phyloP scores from a whole-genome alignment of 352 stramenopile genomes.

The Pythium aquatile region DNA sequence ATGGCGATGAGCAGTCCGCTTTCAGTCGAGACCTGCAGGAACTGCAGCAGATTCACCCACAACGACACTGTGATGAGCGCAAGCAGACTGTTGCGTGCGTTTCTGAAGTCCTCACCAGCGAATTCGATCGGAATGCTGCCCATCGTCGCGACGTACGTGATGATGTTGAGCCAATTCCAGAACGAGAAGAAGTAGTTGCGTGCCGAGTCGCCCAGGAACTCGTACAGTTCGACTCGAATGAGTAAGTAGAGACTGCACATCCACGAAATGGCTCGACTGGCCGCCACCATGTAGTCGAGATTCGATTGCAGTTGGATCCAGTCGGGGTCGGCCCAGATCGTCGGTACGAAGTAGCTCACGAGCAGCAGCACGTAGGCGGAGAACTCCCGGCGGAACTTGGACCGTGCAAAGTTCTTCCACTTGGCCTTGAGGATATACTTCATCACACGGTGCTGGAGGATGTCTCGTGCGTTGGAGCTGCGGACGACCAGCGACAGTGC shows the following conservation, averaged over 20 bases:
- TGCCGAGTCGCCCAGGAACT: slow-evolving; percentile 41
- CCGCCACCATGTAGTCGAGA: slow-evolving; percentile 48
- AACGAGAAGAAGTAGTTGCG: slow-evolving; percentile 56
- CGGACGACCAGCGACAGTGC: slow-evolving; percentile 43
- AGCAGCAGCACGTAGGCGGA: slow-evolving; percentile 46
- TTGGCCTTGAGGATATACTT: slow-evolving; percentile 52
- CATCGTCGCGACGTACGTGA: slow-evolving; percentile 46
- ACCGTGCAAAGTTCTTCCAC: slow-evolving; percentile 55
- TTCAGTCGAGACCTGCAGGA: slow-evolving; percentile 57
- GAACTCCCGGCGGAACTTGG: slow-evolving; percentile 56
- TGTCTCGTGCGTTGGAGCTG: slow-evolving; percentile 36
- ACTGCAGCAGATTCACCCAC: slow-evolving; percentile 70
- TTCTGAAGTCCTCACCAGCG: slow-evolving; percentile 20
- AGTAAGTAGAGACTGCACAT: slow-evolving; percentile 52
- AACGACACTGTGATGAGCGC: slow-evolving; percentile 60
- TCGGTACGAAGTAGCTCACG: slow-evolving; percentile 54
- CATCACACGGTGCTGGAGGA: slow-evolving; percentile 60
- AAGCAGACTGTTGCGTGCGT: slow-evolving; percentile 47
- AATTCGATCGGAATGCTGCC: slow-evolving; percentile 56
- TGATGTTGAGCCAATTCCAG: slow-evolving; percentile 57
- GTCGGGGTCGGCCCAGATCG: slow-evolving; percentile 50
- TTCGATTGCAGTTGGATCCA: slow-evolving; percentile 39
- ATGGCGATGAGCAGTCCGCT: slow-evolving; percentile 71
- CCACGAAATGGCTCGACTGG: slow-evolving; percentile 45
- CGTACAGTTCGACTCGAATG: slow-evolving; percentile 45